These are phyloP conservation scores for Linum usitatissimum DNA, from an alignment of 345 rosid genomes.

Conservation along the genomic window DNA sequence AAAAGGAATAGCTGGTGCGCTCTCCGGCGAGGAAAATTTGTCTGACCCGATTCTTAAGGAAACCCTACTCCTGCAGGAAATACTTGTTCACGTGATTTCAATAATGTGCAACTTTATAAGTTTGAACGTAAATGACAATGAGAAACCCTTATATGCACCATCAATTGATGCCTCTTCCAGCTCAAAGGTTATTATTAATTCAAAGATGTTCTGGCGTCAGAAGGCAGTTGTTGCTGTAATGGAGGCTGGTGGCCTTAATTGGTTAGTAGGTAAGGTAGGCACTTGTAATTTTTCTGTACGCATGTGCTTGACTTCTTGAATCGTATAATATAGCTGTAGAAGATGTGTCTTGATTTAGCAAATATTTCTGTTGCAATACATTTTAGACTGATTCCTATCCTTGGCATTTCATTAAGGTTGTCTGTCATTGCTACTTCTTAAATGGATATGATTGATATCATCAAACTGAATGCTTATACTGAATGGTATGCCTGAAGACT, in stretches of 20 bases:
- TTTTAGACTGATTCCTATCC: background rate
- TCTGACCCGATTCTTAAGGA: conserved; percentile 31
- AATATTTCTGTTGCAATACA: conserved; percentile 5
- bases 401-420: background rate
- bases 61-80: conserved; percentile 33
- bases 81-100: conserved; percentile 48
- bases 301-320: conserved; percentile 4
- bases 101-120: conserved; percentile 40
- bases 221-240: conserved; percentile 59
- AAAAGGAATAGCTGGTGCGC: conserved; percentile 39
- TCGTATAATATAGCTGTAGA: background rate
- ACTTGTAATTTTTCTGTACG: conserved; percentile 23
- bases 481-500: background rate
- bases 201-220: conserved; percentile 44
- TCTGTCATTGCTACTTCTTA: background rate
- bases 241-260: conserved; percentile 82
- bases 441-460: background rate
- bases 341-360: background rate
- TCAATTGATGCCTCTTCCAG: conserved; percentile 21
- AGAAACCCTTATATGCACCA: conserved; percentile 27
- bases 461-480: background rate
- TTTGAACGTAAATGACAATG: conserved; percentile 25
- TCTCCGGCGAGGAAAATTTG: conserved; percentile 40
- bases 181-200: conserved; percentile 24
- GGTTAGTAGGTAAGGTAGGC: conserved; percentile 93